Conservation (phyloP, 176 grass and related monocot genomes). For the Aegilops speltoides region DNA sequence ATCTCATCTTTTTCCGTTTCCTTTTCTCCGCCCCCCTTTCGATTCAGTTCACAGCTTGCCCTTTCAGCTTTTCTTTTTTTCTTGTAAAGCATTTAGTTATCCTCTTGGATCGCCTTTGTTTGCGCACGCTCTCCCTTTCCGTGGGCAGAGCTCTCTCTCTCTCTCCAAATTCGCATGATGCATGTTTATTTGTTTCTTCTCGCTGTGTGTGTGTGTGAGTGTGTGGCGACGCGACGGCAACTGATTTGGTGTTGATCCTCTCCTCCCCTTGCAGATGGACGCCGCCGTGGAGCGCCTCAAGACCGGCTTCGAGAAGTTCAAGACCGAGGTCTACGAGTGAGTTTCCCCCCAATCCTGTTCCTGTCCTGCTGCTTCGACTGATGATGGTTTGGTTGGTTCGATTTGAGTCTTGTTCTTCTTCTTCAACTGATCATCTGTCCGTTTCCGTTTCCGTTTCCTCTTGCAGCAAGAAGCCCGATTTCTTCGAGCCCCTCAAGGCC, state of each 20-base stretch:
- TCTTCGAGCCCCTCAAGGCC: conserved; percentile 66
- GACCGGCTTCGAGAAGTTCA: conserved; percentile 79
- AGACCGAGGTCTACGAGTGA: conserved; percentile 79
- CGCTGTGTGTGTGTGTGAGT: background rate
- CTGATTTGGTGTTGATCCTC: background rate
- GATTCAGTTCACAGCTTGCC: background rate
- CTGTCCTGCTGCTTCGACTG: background rate
- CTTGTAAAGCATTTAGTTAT: conserved; percentile 28
- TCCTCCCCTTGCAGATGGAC: conserved; percentile 57
- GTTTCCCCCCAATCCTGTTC: background rate
- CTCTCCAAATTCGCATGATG: background rate
- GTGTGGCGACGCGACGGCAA: too few species aligned
- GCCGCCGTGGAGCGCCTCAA: conserved; percentile 56
- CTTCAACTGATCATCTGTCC: background rate
- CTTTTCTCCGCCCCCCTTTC: background rate
- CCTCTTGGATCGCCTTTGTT: conserved; percentile 16
- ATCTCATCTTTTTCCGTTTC: background rate
- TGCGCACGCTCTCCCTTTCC: conserved; percentile 5
- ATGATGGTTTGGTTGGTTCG: background rate
- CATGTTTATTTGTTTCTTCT: background rate
- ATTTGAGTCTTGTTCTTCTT: background rate
- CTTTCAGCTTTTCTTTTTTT: background rate
- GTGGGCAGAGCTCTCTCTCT: background rate
- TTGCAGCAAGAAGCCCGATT: conserved; percentile 74
- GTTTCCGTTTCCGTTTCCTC: background rate